phyloP scores from a whole-genome alignment of 2,329 filamentous ascomycete species.

The Triangularia verruculosa region DNA sequence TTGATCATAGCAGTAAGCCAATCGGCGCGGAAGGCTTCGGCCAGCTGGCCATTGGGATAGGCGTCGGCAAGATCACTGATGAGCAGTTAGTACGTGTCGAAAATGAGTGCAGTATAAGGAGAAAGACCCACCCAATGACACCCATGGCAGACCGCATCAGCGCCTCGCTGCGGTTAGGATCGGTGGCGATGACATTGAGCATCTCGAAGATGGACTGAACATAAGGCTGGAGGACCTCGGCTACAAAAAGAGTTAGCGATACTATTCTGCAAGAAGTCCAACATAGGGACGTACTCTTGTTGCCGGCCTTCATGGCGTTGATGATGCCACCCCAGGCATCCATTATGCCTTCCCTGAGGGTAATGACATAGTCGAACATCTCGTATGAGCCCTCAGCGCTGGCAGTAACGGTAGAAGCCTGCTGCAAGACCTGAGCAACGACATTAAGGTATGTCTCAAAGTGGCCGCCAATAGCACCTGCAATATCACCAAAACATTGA shows the following conservation, averaged over 20 bases:
- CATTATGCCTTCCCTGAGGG: slow-evolving; percentile 94
- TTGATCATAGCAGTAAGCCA: slow-evolving; percentile 90
- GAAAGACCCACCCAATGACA: slow-evolving; percentile 80
- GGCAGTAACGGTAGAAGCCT: slow-evolving; percentile 80
- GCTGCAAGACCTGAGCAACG: slow-evolving; percentile 89
- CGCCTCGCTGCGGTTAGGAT: slow-evolving; percentile 85
- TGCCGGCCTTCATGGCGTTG: slow-evolving; percentile 82
- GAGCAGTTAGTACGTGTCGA: slow-evolving; percentile 35
- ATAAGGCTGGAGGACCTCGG: slow-evolving; percentile 69
- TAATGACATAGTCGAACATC: slow-evolving; percentile 95
- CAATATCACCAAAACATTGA: slow-evolving; percentile 97
- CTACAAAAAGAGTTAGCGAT: slow-evolving; percentile 44
- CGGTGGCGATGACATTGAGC: slow-evolving; percentile 74
- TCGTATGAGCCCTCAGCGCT: slow-evolving; percentile 81
- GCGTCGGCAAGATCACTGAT: slow-evolving; percentile 85
- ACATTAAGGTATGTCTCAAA: slow-evolving; percentile 93
- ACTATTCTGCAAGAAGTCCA: background rate
- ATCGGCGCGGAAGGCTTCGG: slow-evolving; percentile 80
- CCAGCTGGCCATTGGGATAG: slow-evolving; percentile 86
- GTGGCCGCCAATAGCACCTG: slow-evolving; percentile 83
- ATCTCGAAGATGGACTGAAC: slow-evolving; percentile 85
- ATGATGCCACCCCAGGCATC: slow-evolving; percentile 98
- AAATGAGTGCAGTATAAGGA: background rate
- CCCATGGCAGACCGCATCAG: slow-evolving; percentile 94
- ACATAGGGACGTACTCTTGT: slow-evolving; percentile 65